These are phyloP conservation scores for Sarocladium oryzae DNA, from an alignment of 2,329 filamentous ascomycete species.

Conservation along the genomic window DNA sequence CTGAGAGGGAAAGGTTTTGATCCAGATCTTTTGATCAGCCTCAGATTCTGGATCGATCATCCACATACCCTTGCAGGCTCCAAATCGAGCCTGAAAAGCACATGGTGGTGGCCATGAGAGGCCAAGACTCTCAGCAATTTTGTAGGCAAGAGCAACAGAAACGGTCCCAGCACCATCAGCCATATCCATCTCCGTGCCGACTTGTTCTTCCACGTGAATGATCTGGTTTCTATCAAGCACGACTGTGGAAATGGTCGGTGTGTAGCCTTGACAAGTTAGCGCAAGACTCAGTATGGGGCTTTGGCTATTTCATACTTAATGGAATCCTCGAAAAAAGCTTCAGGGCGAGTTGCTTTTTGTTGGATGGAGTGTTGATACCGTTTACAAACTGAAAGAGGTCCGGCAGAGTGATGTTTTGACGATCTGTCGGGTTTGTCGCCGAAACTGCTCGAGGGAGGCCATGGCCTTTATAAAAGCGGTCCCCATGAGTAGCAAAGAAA, in stretches of 20 bases:
- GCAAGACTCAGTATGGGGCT: no score
- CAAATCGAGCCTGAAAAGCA: constrained; percentile 64
- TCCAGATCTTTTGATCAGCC: constrained; percentile 48
- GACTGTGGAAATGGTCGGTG: constrained; percentile 40
- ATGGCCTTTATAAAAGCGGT: constrained; percentile 25
- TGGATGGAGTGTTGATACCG: constrained; percentile 30
- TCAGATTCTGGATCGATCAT: constrained; percentile 47
- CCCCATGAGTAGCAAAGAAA: constrained; percentile 50
- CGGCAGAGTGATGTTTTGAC: not conserved
- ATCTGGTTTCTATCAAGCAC: constrained; percentile 43
- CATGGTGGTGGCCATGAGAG: constrained; percentile 51
- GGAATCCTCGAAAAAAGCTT: constrained; percentile 55
- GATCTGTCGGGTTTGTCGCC: not conserved
- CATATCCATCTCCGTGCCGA: constrained; percentile 42
- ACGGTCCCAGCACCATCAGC: constrained; percentile 62
- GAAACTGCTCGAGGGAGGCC: not conserved
- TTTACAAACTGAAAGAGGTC: constrained; percentile 48
- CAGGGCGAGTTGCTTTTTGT: constrained; percentile 37
- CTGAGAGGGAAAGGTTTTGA: constrained; percentile 61
- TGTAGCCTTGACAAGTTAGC: constrained; percentile 36
- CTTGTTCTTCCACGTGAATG: constrained; percentile 17
- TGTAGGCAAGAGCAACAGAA: constrained; percentile 51
- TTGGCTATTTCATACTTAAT: constrained; percentile 47
- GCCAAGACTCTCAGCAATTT: constrained; percentile 44
- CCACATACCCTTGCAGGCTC: constrained; percentile 72